Percentiles rank a stretch among this genome's conserved stretches.
phyloP scores from a whole-genome alignment of 805 yeast species.

The Sugiyamaella floridensis region DNA sequence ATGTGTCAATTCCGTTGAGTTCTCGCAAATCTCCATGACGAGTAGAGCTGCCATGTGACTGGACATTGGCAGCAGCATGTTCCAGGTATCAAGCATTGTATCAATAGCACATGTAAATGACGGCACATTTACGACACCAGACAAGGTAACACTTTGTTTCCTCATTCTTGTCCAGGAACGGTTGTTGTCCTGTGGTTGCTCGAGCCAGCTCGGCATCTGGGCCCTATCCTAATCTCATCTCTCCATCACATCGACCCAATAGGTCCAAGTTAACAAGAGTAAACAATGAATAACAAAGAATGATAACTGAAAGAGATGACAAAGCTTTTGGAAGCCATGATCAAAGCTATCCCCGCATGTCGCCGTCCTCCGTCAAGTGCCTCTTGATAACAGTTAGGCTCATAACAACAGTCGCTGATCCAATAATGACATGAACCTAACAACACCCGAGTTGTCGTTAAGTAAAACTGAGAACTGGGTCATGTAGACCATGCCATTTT shows the following conservation, averaged over 20 bases:
- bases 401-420: no score
- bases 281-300: not conserved
- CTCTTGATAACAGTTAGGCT: no score
- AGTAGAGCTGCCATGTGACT: conserved; percentile 29
- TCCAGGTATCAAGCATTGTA: conserved; percentile 45
- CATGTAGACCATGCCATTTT: no score
- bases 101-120: conserved; percentile 48
- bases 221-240: conserved; percentile 43
- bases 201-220: conserved; percentile 40
- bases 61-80: conserved; percentile 25
- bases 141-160: conserved; percentile 28
- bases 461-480: no score
- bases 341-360: not conserved
- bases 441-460: no score
- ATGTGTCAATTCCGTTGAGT: conserved; percentile 44
- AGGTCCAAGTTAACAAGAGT: not conserved
- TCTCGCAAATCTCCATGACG: conserved; percentile 43
- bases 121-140: conserved; percentile 40
- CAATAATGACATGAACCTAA: no score
- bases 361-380: no score
- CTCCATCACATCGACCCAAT: conserved; percentile 40
- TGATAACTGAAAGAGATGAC: not conserved
- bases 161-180: conserved; percentile 37
- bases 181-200: conserved; percentile 41
- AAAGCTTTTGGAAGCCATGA: not conserved